Conservation (phyloP, 371 early-diverging fungal genomes). For the Coemansia sp. region DNA sequence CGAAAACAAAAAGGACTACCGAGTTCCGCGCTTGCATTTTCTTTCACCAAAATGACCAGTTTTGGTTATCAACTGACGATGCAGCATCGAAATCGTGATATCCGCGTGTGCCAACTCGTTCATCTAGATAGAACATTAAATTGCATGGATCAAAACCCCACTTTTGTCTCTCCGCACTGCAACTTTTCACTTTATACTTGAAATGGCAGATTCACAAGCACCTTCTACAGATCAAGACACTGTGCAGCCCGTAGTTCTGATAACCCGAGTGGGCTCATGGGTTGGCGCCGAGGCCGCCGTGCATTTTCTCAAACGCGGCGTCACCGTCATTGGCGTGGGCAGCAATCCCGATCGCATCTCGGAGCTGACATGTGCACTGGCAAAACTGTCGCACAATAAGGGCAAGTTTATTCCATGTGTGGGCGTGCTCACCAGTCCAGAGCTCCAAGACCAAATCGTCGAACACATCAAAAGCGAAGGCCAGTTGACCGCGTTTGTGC, state of each 20-base stretch:
- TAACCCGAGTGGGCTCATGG: constrained; percentile 29
- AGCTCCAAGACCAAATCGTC: constrained; percentile 7
- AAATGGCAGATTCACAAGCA: constrained; percentile 9
- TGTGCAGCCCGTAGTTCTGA: constrained; percentile 10
- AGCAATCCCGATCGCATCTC: constrained; percentile 10
- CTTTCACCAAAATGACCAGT: not conserved
- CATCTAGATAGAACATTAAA: not conserved
- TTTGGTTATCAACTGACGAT: not conserved
- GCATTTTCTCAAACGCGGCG: constrained; percentile 12
- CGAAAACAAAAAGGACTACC: no score
- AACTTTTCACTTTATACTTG: not conserved
- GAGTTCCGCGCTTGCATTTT: not conserved
- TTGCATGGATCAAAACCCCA: not conserved
- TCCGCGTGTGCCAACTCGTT: not conserved
- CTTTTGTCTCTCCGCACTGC: not conserved
- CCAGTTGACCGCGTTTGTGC: constrained; percentile 14
- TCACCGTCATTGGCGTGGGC: constrained; percentile 28
- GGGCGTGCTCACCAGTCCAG: constrained; percentile 5
- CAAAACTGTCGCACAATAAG: not conserved
- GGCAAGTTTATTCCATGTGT: constrained; percentile 17
- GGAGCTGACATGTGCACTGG: constrained; percentile 4
- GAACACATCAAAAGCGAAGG: constrained; percentile 8
- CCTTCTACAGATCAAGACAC: not conserved
- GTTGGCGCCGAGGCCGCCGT: constrained; percentile 27
- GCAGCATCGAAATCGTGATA: not conserved